Percentiles rank a stretch among this genome's conserved stretches.
phyloP scores from a whole-genome alignment of 1,139 yeast species.

The Pichia sp. region DNA sequence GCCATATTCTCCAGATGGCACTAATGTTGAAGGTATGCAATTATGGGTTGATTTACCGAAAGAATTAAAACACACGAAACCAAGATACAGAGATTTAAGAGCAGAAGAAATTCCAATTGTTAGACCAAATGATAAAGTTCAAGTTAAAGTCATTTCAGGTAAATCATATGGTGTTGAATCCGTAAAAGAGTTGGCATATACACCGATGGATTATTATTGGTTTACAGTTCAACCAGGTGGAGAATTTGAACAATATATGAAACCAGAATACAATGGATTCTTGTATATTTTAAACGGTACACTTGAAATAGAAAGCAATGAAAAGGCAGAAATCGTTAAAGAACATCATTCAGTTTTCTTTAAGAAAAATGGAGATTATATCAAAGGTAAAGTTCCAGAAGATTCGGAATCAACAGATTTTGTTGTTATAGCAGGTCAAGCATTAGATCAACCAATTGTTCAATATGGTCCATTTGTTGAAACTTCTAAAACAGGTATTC shows the following conservation, averaged over 20 bases:
- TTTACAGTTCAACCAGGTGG: constrained; percentile 66
- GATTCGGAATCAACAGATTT: constrained; percentile 41
- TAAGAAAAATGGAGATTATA: constrained; percentile 55
- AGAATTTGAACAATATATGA: constrained; percentile 53
- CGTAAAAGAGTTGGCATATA: constrained; percentile 70
- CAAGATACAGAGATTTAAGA: constrained; percentile 76
- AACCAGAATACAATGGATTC: constrained; percentile 63
- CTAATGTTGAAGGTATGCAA: constrained; percentile 67
- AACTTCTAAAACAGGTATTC: constrained; percentile 53
- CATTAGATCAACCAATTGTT: constrained; percentile 68
- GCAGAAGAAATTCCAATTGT: constrained; percentile 66
- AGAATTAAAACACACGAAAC: constrained; percentile 58
- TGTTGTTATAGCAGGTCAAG: constrained; percentile 71
- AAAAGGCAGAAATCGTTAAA: constrained; percentile 27
- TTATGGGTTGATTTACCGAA: constrained; percentile 89
- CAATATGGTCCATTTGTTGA: constrained; percentile 88
- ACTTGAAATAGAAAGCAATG: constrained; percentile 41
- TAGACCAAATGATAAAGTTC: constrained; percentile 60
- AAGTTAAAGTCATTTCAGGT: constrained; percentile 74
- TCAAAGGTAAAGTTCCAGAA: constrained; percentile 45
- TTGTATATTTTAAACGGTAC: constrained; percentile 62
- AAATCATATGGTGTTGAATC: constrained; percentile 70
- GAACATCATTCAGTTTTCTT: constrained; percentile 57
- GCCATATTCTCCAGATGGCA: constrained; percentile 61
- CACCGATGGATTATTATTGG: constrained; percentile 77